Evolutionary conservation across 2,329 filamentous ascomycete species (phyloP).

Genomic region (Coleophoma cylindrospora): DNA sequence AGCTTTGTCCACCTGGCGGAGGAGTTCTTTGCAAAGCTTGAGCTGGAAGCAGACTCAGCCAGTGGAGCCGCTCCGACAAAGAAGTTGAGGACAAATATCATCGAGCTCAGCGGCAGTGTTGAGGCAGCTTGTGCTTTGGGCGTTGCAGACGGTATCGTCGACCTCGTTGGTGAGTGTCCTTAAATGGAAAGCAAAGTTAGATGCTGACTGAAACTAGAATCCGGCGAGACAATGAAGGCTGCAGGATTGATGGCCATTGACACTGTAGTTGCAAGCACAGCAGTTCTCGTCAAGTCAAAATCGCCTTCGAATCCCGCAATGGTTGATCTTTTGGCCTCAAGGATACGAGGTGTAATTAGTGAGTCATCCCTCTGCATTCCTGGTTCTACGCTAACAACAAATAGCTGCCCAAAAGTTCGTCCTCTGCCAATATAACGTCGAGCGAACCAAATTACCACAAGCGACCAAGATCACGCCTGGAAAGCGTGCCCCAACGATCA

Average conservation of each 20-base stretch:
- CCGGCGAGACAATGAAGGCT: constrained; percentile 96
- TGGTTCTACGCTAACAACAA: constrained; percentile 6
- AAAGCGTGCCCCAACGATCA: constrained; percentile 88
- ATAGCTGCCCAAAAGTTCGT: constrained; percentile 83
- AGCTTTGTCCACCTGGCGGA: constrained; percentile 85
- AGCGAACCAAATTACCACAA: constrained; percentile 59
- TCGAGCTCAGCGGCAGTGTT: constrained; percentile 93
- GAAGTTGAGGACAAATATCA: constrained; percentile 81
- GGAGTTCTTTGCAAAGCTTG: constrained; percentile 78
- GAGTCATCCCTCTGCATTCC: constrained; percentile 22
- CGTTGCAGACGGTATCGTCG: constrained; percentile 94
- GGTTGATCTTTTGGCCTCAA: constrained; percentile 76
- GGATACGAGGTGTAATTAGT: constrained; percentile 91
- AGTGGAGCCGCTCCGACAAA: constrained; percentile 32
- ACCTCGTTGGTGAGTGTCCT: constrained; percentile 76
- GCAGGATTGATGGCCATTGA: constrained; percentile 92
- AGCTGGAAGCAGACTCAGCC: constrained; percentile 41
- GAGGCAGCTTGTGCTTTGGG: constrained; percentile 94
- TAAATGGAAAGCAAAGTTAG: background rate
- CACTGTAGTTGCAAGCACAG: constrained; percentile 83
- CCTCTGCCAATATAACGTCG: constrained; percentile 93
- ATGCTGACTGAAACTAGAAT: constrained; percentile 54
- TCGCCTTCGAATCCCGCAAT: constrained; percentile 74
- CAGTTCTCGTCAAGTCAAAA: constrained; percentile 88
- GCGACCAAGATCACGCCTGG: constrained; percentile 82